A percentile compares a stretch with the other conserved stretches of the same genome.
phyloP scores from a whole-genome alignment of 2,329 filamentous ascomycete genomes.

The Xylariaceae sp. region DNA sequence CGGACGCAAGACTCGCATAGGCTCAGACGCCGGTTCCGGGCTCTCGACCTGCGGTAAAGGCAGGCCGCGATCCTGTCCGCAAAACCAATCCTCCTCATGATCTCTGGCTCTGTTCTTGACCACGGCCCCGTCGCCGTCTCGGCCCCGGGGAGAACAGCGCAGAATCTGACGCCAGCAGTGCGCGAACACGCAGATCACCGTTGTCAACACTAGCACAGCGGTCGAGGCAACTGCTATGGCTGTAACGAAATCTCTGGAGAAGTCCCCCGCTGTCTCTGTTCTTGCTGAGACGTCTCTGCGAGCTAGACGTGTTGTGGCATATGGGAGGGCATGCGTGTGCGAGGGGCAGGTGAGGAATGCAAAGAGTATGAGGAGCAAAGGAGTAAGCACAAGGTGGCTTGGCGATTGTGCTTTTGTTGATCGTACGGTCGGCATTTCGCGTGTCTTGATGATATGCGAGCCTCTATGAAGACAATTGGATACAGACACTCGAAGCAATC shows the following conservation, averaged over 20 bases:
- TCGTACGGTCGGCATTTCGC: slow-evolving; percentile 2
- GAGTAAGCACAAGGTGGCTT: neutral
- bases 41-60: too few species aligned
- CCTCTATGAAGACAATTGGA: neutral
- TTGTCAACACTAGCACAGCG: slow-evolving; percentile 21
- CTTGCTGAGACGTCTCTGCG: neutral
- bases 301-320: neutral
- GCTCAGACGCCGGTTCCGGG: too few species aligned
- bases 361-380: neutral
- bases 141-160: slow-evolving; percentile 3
- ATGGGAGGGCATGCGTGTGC: neutral
- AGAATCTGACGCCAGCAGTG: slow-evolving; percentile 35
- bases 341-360: neutral
- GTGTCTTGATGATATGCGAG: neutral
- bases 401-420: neutral
- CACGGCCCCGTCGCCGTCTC: neutral
- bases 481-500: neutral
- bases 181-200: slow-evolving; percentile 32
- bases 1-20: too few species aligned
- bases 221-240: slow-evolving; percentile 24
- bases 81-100: slow-evolving; percentile 23
- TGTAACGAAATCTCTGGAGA: slow-evolving; percentile 28
- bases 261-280: slow-evolving; percentile 15
- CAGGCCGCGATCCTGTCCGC: slow-evolving; percentile 6
- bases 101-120: neutral